phyloP scores from a whole-genome alignment of 495 filamentous ascomycete species.

The Tuber magnatum region DNA sequence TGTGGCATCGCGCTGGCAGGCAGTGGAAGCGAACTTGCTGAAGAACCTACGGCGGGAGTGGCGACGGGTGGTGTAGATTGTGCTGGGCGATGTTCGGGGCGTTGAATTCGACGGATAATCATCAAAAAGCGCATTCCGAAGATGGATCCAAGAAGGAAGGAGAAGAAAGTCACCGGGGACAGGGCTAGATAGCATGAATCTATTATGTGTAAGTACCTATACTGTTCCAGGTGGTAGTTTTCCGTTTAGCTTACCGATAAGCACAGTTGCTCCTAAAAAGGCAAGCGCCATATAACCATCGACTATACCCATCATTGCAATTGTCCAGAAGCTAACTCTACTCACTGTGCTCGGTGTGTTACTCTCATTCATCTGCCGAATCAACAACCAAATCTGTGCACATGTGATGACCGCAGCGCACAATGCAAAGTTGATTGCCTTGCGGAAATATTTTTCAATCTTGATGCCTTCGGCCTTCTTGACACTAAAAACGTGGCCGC shows the following conservation, averaged over 20 bases:
- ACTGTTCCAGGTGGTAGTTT: background rate
- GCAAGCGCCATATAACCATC: slow-evolving; percentile 53
- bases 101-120: slow-evolving; percentile 81
- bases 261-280: slow-evolving; percentile 34
- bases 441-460: slow-evolving; percentile 62
- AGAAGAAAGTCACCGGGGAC: slow-evolving; percentile 60
- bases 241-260: slow-evolving; percentile 30
- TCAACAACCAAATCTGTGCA: slow-evolving; percentile 65
- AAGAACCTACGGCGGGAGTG: slow-evolving; percentile 40
- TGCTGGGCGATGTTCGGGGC: slow-evolving; percentile 60
- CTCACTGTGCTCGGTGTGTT: slow-evolving; percentile 91
- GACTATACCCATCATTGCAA: slow-evolving; percentile 75
- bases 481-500: slow-evolving; percentile 81
- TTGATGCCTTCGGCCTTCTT: slow-evolving; percentile 78
- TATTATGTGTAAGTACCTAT: slow-evolving; percentile 52
- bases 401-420: slow-evolving; percentile 57
- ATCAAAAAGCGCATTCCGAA: slow-evolving; percentile 78
- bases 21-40: slow-evolving; percentile 51
- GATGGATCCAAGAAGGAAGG: slow-evolving; percentile 63
- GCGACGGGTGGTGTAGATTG: slow-evolving; percentile 37
- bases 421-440: slow-evolving; percentile 60
- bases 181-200: slow-evolving; percentile 63
- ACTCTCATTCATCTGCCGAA: slow-evolving; percentile 81
- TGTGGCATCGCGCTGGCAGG: slow-evolving; percentile 55
- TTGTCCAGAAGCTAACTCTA: slow-evolving; percentile 81